Conservation (phyloP, 768 basidiomycete species). For the Trametes coccinea region DNA sequence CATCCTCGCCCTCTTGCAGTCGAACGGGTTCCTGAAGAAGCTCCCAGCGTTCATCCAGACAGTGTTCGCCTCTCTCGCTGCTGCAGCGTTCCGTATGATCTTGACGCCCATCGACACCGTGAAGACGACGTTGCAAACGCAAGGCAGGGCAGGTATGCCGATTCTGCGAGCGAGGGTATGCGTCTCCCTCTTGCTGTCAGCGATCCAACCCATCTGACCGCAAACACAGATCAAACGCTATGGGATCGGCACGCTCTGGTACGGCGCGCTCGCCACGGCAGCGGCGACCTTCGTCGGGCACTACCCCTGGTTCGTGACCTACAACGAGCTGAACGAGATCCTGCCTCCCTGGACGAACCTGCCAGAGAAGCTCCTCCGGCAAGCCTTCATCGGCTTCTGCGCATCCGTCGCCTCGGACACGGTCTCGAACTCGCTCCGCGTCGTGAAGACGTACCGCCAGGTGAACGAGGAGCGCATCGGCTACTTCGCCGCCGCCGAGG, state of each 20-base stretch:
- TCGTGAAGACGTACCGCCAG: constrained; percentile 95
- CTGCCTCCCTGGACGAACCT: constrained; percentile 59
- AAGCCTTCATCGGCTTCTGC: constrained; percentile 89
- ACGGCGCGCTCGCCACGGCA: constrained; percentile 88
- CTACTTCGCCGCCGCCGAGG: constrained; percentile 75
- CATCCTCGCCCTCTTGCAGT: constrained; percentile 80
- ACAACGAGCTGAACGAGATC: constrained; percentile 71
- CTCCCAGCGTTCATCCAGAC: constrained; percentile 74
- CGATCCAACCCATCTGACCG: not conserved
- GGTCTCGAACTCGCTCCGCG: constrained; percentile 83
- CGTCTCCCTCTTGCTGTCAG: not conserved
- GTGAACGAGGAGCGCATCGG: constrained; percentile 80
- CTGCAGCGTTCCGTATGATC: constrained; percentile 87
- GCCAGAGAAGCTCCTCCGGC: constrained; percentile 64
- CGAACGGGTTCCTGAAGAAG: constrained; percentile 66
- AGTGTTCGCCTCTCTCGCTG: constrained; percentile 72
- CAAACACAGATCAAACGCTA: constrained; percentile 60
- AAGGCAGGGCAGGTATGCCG: constrained; percentile 67
- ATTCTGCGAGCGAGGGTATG: constrained; percentile 68
- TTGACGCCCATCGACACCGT: constrained; percentile 91
- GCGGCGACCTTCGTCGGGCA: constrained; percentile 93
- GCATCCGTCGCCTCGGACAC: constrained; percentile 87
- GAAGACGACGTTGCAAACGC: constrained; percentile 94
- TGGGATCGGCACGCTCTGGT: constrained; percentile 82
- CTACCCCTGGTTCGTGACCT: constrained; percentile 89